Evolutionary conservation across 2,329 filamentous ascomycete genomes (phyloP).

Genomic region (Dendrostoma leiphaemia): DNA sequence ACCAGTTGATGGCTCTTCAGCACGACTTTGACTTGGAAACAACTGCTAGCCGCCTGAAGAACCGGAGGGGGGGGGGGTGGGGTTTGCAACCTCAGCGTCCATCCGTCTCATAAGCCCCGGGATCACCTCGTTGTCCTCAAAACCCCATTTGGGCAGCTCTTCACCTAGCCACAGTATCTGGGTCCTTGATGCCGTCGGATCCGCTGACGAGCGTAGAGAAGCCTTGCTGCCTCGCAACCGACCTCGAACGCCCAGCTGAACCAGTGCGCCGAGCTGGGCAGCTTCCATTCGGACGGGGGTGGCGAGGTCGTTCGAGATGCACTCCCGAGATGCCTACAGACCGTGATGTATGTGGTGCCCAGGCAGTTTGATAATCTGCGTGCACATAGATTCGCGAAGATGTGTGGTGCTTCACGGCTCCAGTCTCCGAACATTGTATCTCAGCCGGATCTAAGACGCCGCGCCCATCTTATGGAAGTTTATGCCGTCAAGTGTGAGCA

Average conservation of each 20-base stretch:
- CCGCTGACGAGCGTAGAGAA: slow-evolving; percentile 41
- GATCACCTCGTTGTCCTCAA: slow-evolving; percentile 37
- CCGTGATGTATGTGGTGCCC: background rate
- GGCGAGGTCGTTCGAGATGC: slow-evolving; percentile 35
- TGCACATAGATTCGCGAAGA: too few species aligned
- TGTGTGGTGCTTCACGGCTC: too few species aligned
- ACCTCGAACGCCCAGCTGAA: slow-evolving; percentile 52
- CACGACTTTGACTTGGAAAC: too few species aligned
- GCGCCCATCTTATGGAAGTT: background rate
- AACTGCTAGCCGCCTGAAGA: slow-evolving; percentile 36
- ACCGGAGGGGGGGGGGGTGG: too few species aligned
- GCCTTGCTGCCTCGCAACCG: slow-evolving; percentile 40
- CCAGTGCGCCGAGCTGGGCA: slow-evolving; percentile 52
- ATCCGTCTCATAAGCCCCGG: slow-evolving; percentile 40
- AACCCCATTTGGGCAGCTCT: slow-evolving; percentile 48
- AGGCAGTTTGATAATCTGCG: background rate
- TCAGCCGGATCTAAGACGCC: background rate
- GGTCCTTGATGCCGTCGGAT: too few species aligned
- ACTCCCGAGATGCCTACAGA: slow-evolving; percentile 32
- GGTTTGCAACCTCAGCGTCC: slow-evolving; percentile 42
- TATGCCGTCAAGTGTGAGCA: background rate
- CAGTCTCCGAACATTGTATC: background rate
- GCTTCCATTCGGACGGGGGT: slow-evolving; percentile 39
- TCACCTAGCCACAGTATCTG: slow-evolving; percentile 38
- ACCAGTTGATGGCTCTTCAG: too few species aligned